Percentiles rank a stretch among this genome's conserved stretches.
These are phyloP conservation scores for Castanospermum australe DNA, from an alignment of 306 rosid genomes.

Conservation along the genomic window DNA sequence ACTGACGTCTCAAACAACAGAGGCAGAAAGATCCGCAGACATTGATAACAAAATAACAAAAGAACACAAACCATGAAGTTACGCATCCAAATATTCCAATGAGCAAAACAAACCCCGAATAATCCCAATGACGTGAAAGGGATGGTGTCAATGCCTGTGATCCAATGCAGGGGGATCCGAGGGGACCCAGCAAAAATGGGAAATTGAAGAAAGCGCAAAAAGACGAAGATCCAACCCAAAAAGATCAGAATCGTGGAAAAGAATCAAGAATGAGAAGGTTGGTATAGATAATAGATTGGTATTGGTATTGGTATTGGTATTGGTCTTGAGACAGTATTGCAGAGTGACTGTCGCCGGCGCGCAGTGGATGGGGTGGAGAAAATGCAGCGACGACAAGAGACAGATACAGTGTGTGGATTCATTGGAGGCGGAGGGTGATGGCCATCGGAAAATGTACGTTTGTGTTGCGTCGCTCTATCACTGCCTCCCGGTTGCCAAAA, in stretches of 20 bases:
- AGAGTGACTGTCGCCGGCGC: no score
- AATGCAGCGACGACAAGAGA: no score
- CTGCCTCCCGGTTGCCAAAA: no score
- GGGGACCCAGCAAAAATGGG: neutral
- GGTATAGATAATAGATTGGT: neutral
- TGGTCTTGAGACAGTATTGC: neutral
- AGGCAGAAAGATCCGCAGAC: neutral
- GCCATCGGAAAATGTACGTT: neutral
- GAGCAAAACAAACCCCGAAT: neutral
- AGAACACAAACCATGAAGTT: neutral
- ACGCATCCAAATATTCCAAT: neutral
- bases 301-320: neutral
- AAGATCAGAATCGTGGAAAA: no score
- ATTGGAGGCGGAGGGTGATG: neutral
- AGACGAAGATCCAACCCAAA: neutral
- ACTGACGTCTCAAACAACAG: neutral
- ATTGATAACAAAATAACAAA: neutral
- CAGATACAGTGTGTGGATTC: neutral
- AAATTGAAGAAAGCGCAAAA: neutral
- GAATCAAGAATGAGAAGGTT: neutral
- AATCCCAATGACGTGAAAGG: neutral
- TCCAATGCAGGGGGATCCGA: neutral
- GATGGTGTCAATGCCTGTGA: slow-evolving; percentile 1
- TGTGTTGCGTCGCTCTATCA: neutral
- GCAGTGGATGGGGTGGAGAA: neutral